These are phyloP conservation scores for Colletotrichum siamense DNA, from an alignment of 2,329 filamentous ascomycete genomes.

Conservation along the genomic window DNA sequence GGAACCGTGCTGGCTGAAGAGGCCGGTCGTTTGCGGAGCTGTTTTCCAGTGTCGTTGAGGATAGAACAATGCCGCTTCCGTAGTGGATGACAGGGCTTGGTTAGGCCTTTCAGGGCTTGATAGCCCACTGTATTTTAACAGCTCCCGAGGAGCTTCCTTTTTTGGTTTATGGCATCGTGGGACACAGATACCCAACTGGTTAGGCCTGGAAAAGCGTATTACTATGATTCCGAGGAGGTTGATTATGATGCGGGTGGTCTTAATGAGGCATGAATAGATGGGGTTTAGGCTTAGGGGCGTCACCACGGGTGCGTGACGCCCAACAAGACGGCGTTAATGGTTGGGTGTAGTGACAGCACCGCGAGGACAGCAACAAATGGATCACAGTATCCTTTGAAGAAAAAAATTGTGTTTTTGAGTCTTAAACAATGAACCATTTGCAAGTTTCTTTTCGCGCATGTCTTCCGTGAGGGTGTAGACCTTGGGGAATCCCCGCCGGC, in stretches of 20 bases:
- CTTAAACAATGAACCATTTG: not conserved
- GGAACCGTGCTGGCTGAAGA: constrained; percentile 27
- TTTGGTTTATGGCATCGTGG: not conserved
- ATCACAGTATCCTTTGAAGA: not conserved
- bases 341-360: not conserved
- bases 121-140: not conserved
- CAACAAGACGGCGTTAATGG: not conserved
- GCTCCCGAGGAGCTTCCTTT: not conserved
- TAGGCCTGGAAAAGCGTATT: not conserved
- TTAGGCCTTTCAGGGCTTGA: not conserved
- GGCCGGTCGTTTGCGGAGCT: not conserved
- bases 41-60: not conserved
- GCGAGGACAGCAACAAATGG: not conserved
- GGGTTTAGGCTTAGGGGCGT: not conserved
- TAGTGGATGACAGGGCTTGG: not conserved
- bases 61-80: not conserved
- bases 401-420: not conserved
- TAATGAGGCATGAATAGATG: not conserved
- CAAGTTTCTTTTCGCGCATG: not conserved
- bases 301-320: not conserved
- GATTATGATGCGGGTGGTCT: not conserved
- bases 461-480: not conserved
- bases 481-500: not conserved
- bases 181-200: not conserved
- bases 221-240: not conserved